phyloP scores from a whole-genome alignment of 495 filamentous ascomycete species.

The Penicillium angulare region DNA sequence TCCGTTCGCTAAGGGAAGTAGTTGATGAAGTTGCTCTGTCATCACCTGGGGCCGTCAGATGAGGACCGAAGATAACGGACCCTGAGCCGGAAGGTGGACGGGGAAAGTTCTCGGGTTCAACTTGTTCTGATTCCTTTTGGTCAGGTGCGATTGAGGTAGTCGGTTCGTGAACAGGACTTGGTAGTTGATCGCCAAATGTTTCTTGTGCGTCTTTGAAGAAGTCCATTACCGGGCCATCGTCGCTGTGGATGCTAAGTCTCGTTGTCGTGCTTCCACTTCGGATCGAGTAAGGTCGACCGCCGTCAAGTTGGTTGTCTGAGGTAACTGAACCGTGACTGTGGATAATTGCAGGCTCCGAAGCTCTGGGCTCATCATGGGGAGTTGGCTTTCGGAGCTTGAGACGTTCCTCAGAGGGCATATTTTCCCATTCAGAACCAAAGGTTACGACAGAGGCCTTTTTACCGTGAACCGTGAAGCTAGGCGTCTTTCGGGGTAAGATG shows the following conservation, averaged over 20 bases:
- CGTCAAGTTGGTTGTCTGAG: constrained; percentile 21
- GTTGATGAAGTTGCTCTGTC: constrained; percentile 16
- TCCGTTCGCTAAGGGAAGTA: constrained; percentile 18
- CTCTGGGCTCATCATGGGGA: constrained; percentile 43
- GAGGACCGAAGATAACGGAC: constrained; percentile 4
- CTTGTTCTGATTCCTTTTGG: constrained; percentile 1
- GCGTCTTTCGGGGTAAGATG: constrained; percentile 70
- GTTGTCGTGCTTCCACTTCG: constrained; percentile 42
- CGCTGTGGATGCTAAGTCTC: constrained; percentile 25
- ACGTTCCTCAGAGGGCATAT: constrained; percentile 75
- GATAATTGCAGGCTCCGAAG: constrained; percentile 36
- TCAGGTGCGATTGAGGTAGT: background rate
- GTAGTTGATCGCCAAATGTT: background rate
- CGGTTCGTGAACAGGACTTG: background rate
- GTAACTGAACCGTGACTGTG: constrained; percentile 33
- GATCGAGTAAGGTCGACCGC: constrained; percentile 33
- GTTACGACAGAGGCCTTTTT: constrained; percentile 97
- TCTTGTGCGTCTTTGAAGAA: constrained; percentile 26
- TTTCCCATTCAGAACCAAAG: constrained; percentile 88
- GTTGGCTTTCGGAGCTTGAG: constrained; percentile 56
- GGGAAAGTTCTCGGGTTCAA: background rate
- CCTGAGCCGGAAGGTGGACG: constrained; percentile 10
- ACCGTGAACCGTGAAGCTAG: constrained; percentile 92
- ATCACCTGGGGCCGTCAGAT: constrained; percentile 15
- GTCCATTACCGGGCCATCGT: constrained; percentile 23